Evolutionary conservation across 2,329 filamentous ascomycete species (phyloP).

Genomic region (Juglanconis sp.): DNA sequence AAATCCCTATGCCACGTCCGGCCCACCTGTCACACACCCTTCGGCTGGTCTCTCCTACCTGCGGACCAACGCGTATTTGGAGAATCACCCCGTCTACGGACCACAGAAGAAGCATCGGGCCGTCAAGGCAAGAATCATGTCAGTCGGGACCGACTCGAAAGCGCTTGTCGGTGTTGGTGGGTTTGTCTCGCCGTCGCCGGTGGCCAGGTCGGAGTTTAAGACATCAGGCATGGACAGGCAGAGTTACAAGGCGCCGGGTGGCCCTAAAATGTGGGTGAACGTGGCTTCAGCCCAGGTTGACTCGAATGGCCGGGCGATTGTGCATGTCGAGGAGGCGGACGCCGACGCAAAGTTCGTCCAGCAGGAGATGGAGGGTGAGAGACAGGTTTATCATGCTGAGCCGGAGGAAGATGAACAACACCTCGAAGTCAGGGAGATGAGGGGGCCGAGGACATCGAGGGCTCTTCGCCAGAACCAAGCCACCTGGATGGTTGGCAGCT

Average conservation of each 20-base stretch:
- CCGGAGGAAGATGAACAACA: slow-evolving; percentile 25
- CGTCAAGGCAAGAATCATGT: slow-evolving; percentile 48
- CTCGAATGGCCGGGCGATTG: slow-evolving; percentile 46
- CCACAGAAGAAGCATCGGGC: slow-evolving; percentile 51
- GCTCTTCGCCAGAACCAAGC: not conserved
- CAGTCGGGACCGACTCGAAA: not conserved
- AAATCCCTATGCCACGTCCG: slow-evolving; percentile 48
- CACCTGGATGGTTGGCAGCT: not conserved
- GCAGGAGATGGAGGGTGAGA: slow-evolving; percentile 41
- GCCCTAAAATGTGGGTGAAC: slow-evolving; percentile 52
- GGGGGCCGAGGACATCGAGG: not conserved
- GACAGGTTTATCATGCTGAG: slow-evolving; percentile 30
- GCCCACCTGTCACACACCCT: slow-evolving; percentile 59
- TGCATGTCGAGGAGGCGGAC: slow-evolving; percentile 40
- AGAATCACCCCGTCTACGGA: slow-evolving; percentile 61
- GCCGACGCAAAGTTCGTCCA: slow-evolving; percentile 40
- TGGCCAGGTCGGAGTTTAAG: not conserved
- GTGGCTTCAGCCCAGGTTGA: slow-evolving; percentile 43
- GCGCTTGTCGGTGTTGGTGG: slow-evolving; percentile 49
- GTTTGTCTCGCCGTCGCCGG: slow-evolving; percentile 43
- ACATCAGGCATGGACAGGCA: not conserved
- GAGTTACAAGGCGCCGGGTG: slow-evolving; percentile 50
- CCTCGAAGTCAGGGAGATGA: slow-evolving; percentile 2
- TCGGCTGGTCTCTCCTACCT: slow-evolving; percentile 62
- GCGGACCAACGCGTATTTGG: slow-evolving; percentile 50